Evolutionary conservation across 108 stramenopile genomes (phyloP).

Genomic region (Conticribra guillardii): DNA sequence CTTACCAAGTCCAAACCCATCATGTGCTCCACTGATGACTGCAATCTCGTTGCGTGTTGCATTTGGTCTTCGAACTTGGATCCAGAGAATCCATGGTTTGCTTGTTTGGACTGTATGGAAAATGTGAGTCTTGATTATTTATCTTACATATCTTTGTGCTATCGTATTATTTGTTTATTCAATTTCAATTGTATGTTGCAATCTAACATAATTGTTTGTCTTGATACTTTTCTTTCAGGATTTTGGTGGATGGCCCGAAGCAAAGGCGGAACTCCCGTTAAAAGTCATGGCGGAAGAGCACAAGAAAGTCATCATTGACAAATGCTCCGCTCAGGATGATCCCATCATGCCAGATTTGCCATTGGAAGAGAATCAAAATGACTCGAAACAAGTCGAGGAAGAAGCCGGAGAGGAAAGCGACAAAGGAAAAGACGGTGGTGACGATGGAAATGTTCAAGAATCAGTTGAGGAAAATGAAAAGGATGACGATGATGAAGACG

Average conservation of each 20-base stretch:
- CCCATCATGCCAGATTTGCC: not conserved
- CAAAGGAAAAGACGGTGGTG: not conserved
- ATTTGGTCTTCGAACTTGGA: conserved; percentile 56
- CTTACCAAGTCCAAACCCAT: conserved; percentile 14
- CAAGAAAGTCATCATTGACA: conserved; percentile 47
- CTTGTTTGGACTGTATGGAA: conserved; percentile 64
- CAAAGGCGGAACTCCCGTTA: conserved; percentile 49
- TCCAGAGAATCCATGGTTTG: conserved; percentile 64
- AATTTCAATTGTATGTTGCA: no score
- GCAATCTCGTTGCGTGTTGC: conserved; percentile 42
- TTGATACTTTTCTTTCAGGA: conserved; percentile 22
- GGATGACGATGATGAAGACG: conserved; percentile 31
- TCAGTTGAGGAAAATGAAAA: no score
- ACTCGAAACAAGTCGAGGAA: conserved; percentile 1
- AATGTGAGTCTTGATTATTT: not conserved
- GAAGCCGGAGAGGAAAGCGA: not conserved
- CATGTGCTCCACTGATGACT: conserved; percentile 16
- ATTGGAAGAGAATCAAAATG: not conserved
- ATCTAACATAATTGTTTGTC: not conserved
- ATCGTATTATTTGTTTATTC: conserved; percentile 49
- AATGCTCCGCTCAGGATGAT: conserved; percentile 49
- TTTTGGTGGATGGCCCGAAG: conserved; percentile 72
- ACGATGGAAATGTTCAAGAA: no score
- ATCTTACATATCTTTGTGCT: not conserved
- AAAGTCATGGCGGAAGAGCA: conserved; percentile 58